Evolutionary conservation across 208 protist species (phyloP).

Genomic region (Acanthamoeba rhysodes): DNA sequence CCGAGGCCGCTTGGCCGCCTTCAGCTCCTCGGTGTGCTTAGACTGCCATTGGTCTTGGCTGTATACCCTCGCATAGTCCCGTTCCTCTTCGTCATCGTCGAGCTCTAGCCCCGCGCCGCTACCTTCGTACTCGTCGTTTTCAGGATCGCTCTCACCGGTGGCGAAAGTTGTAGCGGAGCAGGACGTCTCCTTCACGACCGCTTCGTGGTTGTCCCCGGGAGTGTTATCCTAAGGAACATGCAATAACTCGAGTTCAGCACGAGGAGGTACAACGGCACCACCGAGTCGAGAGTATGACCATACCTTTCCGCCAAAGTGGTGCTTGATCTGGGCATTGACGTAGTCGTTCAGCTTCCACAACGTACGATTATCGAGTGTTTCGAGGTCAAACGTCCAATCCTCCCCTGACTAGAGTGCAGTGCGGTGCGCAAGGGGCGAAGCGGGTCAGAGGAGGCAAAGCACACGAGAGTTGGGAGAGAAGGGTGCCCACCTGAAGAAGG

Average conservation of each 20-base stretch:
- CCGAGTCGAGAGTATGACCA: not conserved
- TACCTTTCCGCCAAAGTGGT: conserved; percentile 21
- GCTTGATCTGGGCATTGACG: conserved; percentile 18
- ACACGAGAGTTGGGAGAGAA: not conserved
- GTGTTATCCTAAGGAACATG: not conserved
- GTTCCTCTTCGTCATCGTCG: not conserved
- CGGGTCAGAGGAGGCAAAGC: not conserved
- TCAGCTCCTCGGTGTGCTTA: not conserved
- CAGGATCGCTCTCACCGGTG: conserved; percentile 22
- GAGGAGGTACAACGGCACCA: not conserved
- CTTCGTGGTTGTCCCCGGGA: not conserved
- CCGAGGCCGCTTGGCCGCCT: not conserved
- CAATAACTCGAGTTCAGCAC: not conserved
- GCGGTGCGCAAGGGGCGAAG: not conserved
- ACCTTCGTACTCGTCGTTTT: not conserved
- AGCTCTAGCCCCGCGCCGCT: not conserved
- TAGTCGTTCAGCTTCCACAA: conserved; percentile 60
- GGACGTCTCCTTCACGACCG: not conserved
- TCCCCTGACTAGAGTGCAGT: not conserved
- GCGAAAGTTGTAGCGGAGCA: not conserved
- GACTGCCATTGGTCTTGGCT: not conserved
- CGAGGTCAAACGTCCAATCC: conserved; percentile 57
- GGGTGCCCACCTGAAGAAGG: not conserved
- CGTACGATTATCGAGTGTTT: conserved; percentile 2
- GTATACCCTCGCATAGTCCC: not conserved